Conservation (phyloP, 345 rosid genomes). For the Citrus reticulata region DNA sequence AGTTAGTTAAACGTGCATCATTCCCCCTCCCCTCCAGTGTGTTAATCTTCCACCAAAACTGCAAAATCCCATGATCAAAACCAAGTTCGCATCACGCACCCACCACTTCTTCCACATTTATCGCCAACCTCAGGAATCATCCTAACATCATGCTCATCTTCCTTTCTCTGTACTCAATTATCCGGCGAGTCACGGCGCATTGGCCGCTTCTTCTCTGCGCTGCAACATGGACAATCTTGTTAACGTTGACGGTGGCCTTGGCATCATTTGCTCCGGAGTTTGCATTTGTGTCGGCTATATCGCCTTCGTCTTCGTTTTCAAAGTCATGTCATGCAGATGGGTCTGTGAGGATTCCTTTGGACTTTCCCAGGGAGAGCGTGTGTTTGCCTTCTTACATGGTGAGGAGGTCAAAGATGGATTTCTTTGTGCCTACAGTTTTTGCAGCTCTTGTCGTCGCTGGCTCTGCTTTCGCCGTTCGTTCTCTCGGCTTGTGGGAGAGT, state of each 20-base stretch:
- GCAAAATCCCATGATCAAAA: neutral
- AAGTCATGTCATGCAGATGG: slow-evolving; percentile 19
- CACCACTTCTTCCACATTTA: neutral
- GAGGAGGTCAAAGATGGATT: slow-evolving; percentile 31
- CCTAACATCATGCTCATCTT: slow-evolving; percentile 6
- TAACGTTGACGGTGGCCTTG: slow-evolving; percentile 22
- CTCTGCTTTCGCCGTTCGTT: slow-evolving; percentile 34
- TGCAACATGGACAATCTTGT: slow-evolving; percentile 31
- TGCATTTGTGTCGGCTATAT: slow-evolving; percentile 35
- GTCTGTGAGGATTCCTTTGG: slow-evolving; percentile 32
- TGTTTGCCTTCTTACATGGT: slow-evolving; percentile 34
- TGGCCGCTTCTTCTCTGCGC: slow-evolving; percentile 16
- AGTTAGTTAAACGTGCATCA: slow-evolving; percentile 13
- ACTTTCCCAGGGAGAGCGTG: slow-evolving; percentile 20
- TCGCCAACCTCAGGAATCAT: neutral
- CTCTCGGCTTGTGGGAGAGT: slow-evolving; percentile 24
- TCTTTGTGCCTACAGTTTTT: slow-evolving; percentile 35
- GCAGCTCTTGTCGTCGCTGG: slow-evolving; percentile 29
- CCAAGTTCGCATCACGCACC: neutral
- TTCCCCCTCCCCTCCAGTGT: neutral
- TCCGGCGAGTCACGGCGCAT: neutral
- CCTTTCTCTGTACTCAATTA: slow-evolving; percentile 6
- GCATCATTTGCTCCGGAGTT: slow-evolving; percentile 30
- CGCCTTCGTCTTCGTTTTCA: slow-evolving; percentile 20
- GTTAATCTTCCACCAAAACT: neutral